Base-by-base conservation (phyloP, 768 basidiomycete genomes). In the Paxillus rubicundulus region DNA sequence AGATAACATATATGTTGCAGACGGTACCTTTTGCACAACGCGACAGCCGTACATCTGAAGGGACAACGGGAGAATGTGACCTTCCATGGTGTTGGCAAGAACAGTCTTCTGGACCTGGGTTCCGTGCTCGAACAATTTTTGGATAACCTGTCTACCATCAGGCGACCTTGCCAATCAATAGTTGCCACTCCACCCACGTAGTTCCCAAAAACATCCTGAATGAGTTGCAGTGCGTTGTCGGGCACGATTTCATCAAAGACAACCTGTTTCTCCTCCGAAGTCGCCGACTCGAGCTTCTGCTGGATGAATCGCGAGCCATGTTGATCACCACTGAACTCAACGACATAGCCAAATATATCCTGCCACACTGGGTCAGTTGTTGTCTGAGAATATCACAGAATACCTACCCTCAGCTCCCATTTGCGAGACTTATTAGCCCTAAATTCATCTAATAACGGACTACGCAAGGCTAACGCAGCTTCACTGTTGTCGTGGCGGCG, bases 241-340 rank as follows among this genome's bases (percentile, higher is more conserved):
- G 92, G 91, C 18, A 90, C 79, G 59, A 98, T 89, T 72, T 98
- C 96, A 45, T 89, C 84, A 56, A 93, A 97, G 34, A 96, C 77
- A 32, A 75, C 67, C 59, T 89, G 82, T 66, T 84, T 86, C 62
- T 93, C 92, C 53, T 92, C 91, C 36, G 77, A 76, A n/a, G 82
- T 77, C 5, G 92, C 87, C 2, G 72, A 74, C 66, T 89, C 86
- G 38, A 98, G 76, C 63, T 88, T 87, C 61, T 89, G 85, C 67
- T 98, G 96, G 55, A 99, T 94, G 70, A 98, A 93, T 9, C 96
- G 84, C n/a, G 94, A 97, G n/a, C 94, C 96, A 57, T 95, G 89
- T 65, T 97, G 95, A 70, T 98, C 96, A 13, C 84, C 82, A 52
- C 90, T 87, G 67, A 99, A 99, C 69, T 98, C 96, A 37, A 90